Conservation (phyloP, 192 early-diverging fungal genomes). For the Podila epicladia region DNA sequence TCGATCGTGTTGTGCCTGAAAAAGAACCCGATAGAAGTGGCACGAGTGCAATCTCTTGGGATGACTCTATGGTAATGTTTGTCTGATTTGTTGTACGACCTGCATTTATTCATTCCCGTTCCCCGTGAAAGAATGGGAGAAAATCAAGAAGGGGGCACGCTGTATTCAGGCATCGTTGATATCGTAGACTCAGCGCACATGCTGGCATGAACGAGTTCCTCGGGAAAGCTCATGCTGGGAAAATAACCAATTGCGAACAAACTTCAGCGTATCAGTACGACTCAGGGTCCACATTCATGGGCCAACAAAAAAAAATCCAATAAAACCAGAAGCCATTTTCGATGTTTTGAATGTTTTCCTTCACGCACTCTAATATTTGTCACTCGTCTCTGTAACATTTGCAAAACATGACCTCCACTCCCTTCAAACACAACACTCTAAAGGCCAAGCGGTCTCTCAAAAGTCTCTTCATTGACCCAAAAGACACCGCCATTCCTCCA, state of each 20-base stretch:
- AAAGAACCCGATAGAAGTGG: no score
- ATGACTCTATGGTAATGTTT: neutral
- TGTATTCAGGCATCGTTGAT: no score
- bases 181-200: no score
- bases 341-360: no score
- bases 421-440: neutral
- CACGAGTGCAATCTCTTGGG: no score
- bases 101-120: neutral
- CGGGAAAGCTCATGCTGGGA: neutral
- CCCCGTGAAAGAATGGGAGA: neutral
- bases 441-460: neutral
- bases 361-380: neutral
- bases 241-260: neutral
- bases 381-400: neutral
- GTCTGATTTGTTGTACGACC: neutral
- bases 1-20: no score
- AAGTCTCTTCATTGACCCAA: neutral
- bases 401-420: neutral
- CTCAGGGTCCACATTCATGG: no score
- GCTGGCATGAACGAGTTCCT: neutral
- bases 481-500: neutral
- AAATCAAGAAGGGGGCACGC: no score
- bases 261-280: no score
- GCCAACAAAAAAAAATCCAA: no score
- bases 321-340: no score